A percentile compares a stretch with the other conserved stretches of the same genome.
These are phyloP conservation scores for Trypanosoma melophagium DNA, from an alignment of 208 protist genomes.

Conservation along the genomic window DNA sequence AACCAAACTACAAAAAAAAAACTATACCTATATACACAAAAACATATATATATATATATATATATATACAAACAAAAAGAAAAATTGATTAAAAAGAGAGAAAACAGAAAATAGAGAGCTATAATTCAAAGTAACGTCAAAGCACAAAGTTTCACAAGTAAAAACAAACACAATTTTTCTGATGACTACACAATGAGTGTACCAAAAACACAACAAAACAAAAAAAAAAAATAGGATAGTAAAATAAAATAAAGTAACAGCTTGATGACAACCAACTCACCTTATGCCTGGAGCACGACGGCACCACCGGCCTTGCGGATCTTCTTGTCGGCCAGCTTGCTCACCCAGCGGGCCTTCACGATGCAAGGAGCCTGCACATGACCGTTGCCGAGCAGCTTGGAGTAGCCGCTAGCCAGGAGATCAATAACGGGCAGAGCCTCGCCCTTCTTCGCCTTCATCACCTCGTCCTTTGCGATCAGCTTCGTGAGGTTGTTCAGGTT, in stretches of 20 bases:
- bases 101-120: conserved; percentile 8
- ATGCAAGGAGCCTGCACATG: conserved; percentile 98
- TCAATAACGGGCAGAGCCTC: conserved; percentile 98
- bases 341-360: conserved; percentile 99
- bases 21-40: background rate
- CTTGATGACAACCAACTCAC: background rate
- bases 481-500: conserved; percentile 99
- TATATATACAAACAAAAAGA: too few relatives aligned
- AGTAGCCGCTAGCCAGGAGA: conserved; percentile 95
- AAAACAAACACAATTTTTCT: too few relatives aligned
- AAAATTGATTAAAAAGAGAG: conserved; percentile 10
- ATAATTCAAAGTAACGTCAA: too few relatives aligned
- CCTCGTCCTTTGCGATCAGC: conserved; percentile 94
- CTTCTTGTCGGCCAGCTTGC: conserved; percentile 98
- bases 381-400: conserved; percentile 99
- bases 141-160: background rate
- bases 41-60: background rate
- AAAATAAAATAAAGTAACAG: conserved; percentile 16
- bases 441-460: conserved; percentile 70
- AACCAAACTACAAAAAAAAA: conserved; percentile 15
- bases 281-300: conserved; percentile 97
- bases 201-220: too few relatives aligned
- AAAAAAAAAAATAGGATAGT: background rate
- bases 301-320: conserved; percentile 99
- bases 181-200: too few relatives aligned